A percentile compares a stretch with the other conserved stretches of the same genome.
Evolutionary conservation across 495 filamentous ascomycete species (phyloP).

Genomic region (Podospora pseudoanserina): DNA sequence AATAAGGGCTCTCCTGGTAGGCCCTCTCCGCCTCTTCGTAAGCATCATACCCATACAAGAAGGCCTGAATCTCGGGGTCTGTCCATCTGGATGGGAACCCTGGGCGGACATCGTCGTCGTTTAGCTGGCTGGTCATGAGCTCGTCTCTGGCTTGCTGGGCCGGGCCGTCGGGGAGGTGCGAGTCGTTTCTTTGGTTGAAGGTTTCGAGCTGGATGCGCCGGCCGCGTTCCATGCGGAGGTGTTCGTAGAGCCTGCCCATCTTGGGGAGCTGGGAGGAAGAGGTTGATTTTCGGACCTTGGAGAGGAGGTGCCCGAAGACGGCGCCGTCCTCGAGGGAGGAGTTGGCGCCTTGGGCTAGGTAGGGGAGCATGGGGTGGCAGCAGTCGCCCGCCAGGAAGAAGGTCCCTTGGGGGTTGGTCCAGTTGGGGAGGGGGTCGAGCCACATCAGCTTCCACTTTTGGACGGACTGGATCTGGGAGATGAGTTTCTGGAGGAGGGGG

Average conservation of each 20-base stretch:
- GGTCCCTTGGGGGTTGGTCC: constrained; percentile 39
- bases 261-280: constrained; percentile 43
- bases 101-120: constrained; percentile 35
- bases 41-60: constrained; percentile 62
- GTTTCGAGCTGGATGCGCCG: constrained; percentile 53
- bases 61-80: constrained; percentile 56
- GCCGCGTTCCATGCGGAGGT: constrained; percentile 56
- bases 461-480: constrained; percentile 43
- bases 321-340: constrained; percentile 55
- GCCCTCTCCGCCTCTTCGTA: constrained; percentile 54
- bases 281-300: constrained; percentile 51
- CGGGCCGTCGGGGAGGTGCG: constrained; percentile 57
- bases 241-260: constrained; percentile 56
- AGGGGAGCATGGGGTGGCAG: constrained; percentile 67
- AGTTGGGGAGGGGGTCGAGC: constrained; percentile 37
- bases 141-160: constrained; percentile 51
- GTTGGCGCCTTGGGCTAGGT: constrained; percentile 60
- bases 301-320: constrained; percentile 47
- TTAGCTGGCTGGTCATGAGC: constrained; percentile 44
- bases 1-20: constrained; percentile 41
- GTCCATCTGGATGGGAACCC: constrained; percentile 61
- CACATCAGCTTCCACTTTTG: constrained; percentile 54
- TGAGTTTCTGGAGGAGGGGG: constrained; percentile 46
- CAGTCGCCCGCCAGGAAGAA: constrained; percentile 55
- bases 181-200: constrained; percentile 52